Evolutionary conservation across 768 basidiomycete species (phyloP), one percentile per base, ranked within the genome.

Genomic region (Termitomyces sp.): DNA sequence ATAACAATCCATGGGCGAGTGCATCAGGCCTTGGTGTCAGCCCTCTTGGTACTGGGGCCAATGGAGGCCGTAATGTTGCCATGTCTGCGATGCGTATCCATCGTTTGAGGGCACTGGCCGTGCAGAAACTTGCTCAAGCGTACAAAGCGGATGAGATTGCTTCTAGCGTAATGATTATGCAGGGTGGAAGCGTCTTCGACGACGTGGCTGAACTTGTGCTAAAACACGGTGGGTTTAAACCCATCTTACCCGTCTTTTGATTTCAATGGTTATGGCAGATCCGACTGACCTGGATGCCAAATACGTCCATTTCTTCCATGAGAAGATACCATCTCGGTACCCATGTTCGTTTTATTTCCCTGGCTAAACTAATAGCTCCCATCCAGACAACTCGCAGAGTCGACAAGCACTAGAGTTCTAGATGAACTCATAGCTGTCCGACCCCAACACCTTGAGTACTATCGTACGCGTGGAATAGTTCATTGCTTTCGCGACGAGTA

Each of bases 261-360:
- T 54, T 19, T 42, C 25, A 23, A 44, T 35, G 16, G 6, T 47
- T 19, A 31, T 53, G 17, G 14, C 58, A 92, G 92, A 94, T 68
- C 89, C 90, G 0, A 75, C 79, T 60, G 88, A 94, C 62, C 62
- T 80, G 9, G 90, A 94, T 63, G 92, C 92, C 12, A 84, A 81
- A 76, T 94, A 95, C 68, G 92, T 95, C 2, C 88, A 94, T 65
- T 95, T 95, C 68, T 95, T 95, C 72, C 93, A 95, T 63, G 92
- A 95, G 67, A 95, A 93, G 74, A 95, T 95, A 62, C 93, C 93
- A 21, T 95, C 93, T 54, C 81, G 92, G 92, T 94, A 59, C 41
- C 35, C 23, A 35, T 45, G 34, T 58, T 37, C 48, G 45, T 57
- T 27, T 32, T 57, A 40, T 14, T 43, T 17, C 19, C 34, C 16